phyloP scores from a whole-genome alignment of 2,329 filamentous ascomycete species.

The Penicillium oxalicum region DNA sequence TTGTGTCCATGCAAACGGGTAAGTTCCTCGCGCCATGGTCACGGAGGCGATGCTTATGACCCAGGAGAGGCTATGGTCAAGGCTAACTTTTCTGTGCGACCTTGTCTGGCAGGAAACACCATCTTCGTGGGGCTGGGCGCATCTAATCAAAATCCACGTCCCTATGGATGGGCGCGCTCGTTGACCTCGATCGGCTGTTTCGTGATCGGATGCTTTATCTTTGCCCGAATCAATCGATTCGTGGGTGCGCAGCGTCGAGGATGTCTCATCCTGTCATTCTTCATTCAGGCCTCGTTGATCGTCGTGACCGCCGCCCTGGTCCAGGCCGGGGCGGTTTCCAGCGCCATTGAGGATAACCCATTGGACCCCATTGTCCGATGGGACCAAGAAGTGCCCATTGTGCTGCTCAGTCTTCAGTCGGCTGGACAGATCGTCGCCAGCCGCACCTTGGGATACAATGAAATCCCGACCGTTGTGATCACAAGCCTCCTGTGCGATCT shows the following conservation, averaged over 20 bases:
- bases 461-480: slow-evolving; percentile 30
- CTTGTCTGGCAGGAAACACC: slow-evolving; percentile 31
- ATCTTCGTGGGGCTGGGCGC: slow-evolving; percentile 41
- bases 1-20: slow-evolving; percentile 39
- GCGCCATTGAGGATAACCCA: slow-evolving; percentile 5
- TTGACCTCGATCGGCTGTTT: slow-evolving; percentile 42
- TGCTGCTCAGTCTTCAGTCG: slow-evolving; percentile 27
- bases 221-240: slow-evolving; percentile 32
- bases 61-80: neutral
- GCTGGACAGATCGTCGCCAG: slow-evolving; percentile 29
- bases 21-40: slow-evolving; percentile 2
- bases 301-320: slow-evolving; percentile 24
- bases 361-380: slow-evolving; percentile 8
- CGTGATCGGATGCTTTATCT: slow-evolving; percentile 36
- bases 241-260: slow-evolving; percentile 19
- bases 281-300: slow-evolving; percentile 24
- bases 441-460: slow-evolving; percentile 23
- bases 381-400: slow-evolving; percentile 25
- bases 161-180: slow-evolving; percentile 42
- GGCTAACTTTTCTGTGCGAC: neutral
- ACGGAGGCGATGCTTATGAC: neutral
- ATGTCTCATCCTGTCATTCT: slow-evolving; percentile 25
- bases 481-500: slow-evolving; percentile 29
- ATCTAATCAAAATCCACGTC: slow-evolving; percentile 35
- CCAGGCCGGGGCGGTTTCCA: slow-evolving; percentile 20